Conservation (phyloP, 805 yeast genomes). For the Saturnispora hagleri region DNA sequence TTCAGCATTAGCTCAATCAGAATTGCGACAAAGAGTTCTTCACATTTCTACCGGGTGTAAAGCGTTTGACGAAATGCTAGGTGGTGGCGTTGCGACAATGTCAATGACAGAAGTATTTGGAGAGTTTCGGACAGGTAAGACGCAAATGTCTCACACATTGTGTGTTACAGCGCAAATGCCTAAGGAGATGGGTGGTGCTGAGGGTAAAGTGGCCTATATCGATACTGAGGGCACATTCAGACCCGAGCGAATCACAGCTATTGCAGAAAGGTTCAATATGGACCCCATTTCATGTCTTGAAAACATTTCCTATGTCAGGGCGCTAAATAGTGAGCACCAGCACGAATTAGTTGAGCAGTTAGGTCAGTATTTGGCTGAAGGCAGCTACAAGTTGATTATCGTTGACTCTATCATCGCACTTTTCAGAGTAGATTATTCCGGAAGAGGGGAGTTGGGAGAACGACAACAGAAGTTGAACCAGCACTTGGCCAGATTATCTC, state of each 20-base stretch:
- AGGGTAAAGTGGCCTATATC: constrained; percentile 70
- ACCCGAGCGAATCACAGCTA: constrained; percentile 56
- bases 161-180: constrained; percentile 73
- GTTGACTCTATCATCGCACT: constrained; percentile 74
- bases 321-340: constrained; percentile 61
- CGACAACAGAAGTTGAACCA: constrained; percentile 62
- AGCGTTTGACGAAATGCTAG: constrained; percentile 56
- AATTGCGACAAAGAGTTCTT: constrained; percentile 52
- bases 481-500: constrained; percentile 40
- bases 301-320: constrained; percentile 62
- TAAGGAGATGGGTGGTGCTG: constrained; percentile 66
- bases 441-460: constrained; percentile 70
- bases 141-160: constrained; percentile 72
- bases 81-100: constrained; percentile 73
- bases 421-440: constrained; percentile 70
- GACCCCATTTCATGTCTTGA: constrained; percentile 64
- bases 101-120: constrained; percentile 75
- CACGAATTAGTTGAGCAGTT: constrained; percentile 61
- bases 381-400: constrained; percentile 50
- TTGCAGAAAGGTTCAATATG: constrained; percentile 60
- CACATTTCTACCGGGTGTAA: constrained; percentile 64
- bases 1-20: constrained; percentile 62
- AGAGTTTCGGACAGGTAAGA: constrained; percentile 72
- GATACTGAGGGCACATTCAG: constrained; percentile 80
- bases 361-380: constrained; percentile 58